These are phyloP conservation scores for Exophiala bonariae DNA, from an alignment of 2,329 filamentous ascomycete genomes.

Conservation along the genomic window DNA sequence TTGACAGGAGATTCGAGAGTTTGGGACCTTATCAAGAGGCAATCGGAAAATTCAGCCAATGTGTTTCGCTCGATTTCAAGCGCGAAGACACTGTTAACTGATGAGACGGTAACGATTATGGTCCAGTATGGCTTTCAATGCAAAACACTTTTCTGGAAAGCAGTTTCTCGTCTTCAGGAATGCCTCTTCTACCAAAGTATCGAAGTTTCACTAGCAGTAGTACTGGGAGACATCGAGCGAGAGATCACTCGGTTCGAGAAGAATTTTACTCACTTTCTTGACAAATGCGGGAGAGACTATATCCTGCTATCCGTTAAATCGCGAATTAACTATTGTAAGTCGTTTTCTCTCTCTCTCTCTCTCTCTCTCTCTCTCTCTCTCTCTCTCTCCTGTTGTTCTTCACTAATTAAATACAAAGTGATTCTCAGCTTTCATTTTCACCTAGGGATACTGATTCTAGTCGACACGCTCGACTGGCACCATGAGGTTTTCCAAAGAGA, in stretches of 20 bases:
- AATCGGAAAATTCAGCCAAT: not conserved
- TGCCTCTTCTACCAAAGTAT: slow-evolving; percentile 2
- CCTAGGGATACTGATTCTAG: slow-evolving; percentile 9
- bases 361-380: no score
- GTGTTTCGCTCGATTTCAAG: not conserved
- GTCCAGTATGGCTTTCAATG: slow-evolving; percentile 4
- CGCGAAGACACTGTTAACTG: slow-evolving; percentile 1
- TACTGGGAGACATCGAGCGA: not conserved
- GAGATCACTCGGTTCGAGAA: slow-evolving; percentile 1
- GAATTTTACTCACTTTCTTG: slow-evolving; percentile 3
- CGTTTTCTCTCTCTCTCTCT: not conserved
- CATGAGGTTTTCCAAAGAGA: not conserved
- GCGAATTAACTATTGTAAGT: slow-evolving; percentile 11
- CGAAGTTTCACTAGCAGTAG: not conserved
- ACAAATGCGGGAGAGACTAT: slow-evolving; percentile 4
- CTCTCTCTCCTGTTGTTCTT: no score
- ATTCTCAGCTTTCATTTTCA: slow-evolving; percentile 10
- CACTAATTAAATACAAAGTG: not conserved
- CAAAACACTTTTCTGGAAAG: slow-evolving; percentile 12
- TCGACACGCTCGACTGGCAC: slow-evolving; percentile 2
- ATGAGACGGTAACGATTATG: slow-evolving; percentile 7
- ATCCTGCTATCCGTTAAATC: slow-evolving; percentile 6
- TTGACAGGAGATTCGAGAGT: slow-evolving; percentile 3
- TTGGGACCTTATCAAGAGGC: slow-evolving; percentile 1
- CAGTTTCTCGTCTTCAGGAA: slow-evolving; percentile 8